These are phyloP conservation scores for Tulasnella sp. DNA, from an alignment of 768 basidiomycete species.

Conservation along the genomic window DNA sequence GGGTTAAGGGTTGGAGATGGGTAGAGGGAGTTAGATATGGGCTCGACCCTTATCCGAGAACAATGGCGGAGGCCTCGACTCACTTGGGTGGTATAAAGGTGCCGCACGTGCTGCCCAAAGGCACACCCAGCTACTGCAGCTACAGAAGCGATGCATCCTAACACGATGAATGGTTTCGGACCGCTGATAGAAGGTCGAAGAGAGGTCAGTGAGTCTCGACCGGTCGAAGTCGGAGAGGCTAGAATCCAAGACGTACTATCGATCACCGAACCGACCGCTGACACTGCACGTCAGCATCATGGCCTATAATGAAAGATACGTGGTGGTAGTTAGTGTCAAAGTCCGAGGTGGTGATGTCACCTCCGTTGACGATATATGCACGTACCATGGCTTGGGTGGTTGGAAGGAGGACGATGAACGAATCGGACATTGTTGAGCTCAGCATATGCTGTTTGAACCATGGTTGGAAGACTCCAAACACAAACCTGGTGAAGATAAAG, in stretches of 20 bases:
- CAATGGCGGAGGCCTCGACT: neutral
- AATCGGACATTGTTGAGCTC: slow-evolving; percentile 5
- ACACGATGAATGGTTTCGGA: slow-evolving; percentile 18
- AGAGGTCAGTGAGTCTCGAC: neutral
- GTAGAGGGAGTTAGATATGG: neutral
- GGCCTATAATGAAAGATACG: neutral
- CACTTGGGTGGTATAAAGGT: slow-evolving; percentile 22
- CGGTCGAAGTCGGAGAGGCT: neutral
- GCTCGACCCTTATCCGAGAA: neutral
- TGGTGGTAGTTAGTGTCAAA: neutral
- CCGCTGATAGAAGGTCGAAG: slow-evolving; percentile 6
- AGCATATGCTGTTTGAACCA: slow-evolving; percentile 14
- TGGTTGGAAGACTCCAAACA: slow-evolving; percentile 15
- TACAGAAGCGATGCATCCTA: slow-evolving; percentile 15
- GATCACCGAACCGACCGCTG: slow-evolving; percentile 22
- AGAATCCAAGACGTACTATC: slow-evolving; percentile 12
- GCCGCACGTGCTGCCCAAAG: slow-evolving; percentile 15
- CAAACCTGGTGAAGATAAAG: slow-evolving; percentile 5
- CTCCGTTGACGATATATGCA: neutral
- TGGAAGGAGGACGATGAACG: slow-evolving; percentile 11
- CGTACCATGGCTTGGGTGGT: slow-evolving; percentile 12
- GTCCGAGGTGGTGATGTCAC: slow-evolving; percentile 3
- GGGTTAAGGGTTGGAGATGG: neutral
- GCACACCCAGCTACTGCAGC: slow-evolving; percentile 8
- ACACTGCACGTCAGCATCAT: slow-evolving; percentile 20